Base-by-base conservation (phyloP, 176 grass and related monocot species). In the Hordeum marinum region DNA sequence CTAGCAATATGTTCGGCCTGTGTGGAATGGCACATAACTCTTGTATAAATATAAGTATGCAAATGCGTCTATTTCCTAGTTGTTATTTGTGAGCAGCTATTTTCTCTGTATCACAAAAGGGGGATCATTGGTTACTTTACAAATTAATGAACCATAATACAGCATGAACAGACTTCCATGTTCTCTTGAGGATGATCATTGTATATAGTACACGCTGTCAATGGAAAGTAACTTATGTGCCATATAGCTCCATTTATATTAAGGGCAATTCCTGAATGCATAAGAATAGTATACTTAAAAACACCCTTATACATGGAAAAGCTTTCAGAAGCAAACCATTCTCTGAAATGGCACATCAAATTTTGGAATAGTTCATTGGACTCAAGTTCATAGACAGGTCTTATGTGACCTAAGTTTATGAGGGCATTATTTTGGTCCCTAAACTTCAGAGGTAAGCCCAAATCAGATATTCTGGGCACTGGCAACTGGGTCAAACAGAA, bases 381-480 rank as follows among this genome's bases (percentile, higher is more conserved):
- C 64, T 74, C 26, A 34, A 34, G 55, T 61, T 74, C 8, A 26
- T 70, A 69, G n/a, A 43, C 10, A 83, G 68, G 20, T n/a, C 12
- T 62, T 46, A 23, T 23, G 26, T 45, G 34, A 17, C 39, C 77
- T 80, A 80, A 48, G 26, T 65, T 45, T 65, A 66, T 46, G 57
- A 32, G 25, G 40, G 77, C 59, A 64, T 64, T 62, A 59, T 74
- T 83, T 74, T 83, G 37, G 68, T 73, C 81, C 68, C 25, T 74
- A 55, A 72, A 74, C 11, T 34, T 83, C 5, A n/a, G 34, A 72
- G 35, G 15, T 82, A 82, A 29, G 35, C 15, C 63, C 79, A 70
- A 60, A 55, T 39, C 45, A 25, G n/a, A 68, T 24, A 32, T 70
- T 58, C n/a, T 55, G 14, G 40, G 80, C 46, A 70, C n/a, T 70